These are phyloP conservation scores for Chytriomyces sp. DNA, from an alignment of 192 early-diverging fungal genomes.

Conservation along the genomic window DNA sequence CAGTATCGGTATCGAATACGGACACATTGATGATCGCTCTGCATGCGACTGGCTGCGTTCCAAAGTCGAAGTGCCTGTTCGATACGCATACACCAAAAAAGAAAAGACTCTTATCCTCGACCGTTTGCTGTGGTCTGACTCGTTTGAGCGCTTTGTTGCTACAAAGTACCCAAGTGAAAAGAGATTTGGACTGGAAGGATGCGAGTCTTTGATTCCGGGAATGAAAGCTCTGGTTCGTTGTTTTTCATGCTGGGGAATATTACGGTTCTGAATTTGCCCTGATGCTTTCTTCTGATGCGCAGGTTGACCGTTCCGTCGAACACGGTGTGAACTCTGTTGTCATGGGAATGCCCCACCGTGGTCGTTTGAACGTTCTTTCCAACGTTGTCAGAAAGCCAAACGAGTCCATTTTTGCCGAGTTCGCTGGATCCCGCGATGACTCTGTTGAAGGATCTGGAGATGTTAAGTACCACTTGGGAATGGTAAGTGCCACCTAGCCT, in stretches of 20 bases:
- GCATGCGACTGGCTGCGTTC: constrained; percentile 97
- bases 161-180: constrained; percentile 97
- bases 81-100: constrained; percentile 86
- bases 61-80: constrained; percentile 88
- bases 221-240: constrained; percentile 90
- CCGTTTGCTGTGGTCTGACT: constrained; percentile 95
- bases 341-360: constrained; percentile 99
- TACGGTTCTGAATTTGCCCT: constrained; percentile 3
- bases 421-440: constrained; percentile 84
- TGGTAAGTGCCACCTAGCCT: constrained; percentile 17
- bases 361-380: constrained; percentile 95
- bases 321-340: constrained; percentile 93
- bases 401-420: constrained; percentile 98
- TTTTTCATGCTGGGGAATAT: constrained; percentile 4
- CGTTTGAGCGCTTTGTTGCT: constrained; percentile 94
- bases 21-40: constrained; percentile 94
- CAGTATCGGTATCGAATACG: constrained; percentile 96
- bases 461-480: constrained; percentile 65
- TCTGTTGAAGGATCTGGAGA: constrained; percentile 96
- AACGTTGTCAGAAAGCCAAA: constrained; percentile 99
- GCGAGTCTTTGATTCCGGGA: constrained; percentile 95
- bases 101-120: constrained; percentile 93
- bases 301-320: constrained; percentile 96
- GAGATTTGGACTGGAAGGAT: constrained; percentile 97
- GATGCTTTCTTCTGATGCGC: not conserved